Base-by-base conservation (phyloP, 331 rosid genomes). In the Prunus yedoensis region DNA sequence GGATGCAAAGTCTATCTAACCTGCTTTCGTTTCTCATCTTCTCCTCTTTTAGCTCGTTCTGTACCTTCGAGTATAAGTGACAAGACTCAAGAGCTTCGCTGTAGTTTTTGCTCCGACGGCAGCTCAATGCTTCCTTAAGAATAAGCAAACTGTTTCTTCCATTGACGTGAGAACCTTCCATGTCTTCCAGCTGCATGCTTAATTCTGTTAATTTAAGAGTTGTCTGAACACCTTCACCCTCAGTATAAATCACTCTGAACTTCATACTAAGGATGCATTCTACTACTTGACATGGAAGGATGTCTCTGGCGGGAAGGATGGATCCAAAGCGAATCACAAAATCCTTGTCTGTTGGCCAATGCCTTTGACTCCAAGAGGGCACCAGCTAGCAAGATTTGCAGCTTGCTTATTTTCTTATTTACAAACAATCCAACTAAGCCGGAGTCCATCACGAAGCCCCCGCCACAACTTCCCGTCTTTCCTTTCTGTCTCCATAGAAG, bases 291-390 rank as follows among this genome's bases (percentile, higher is more conserved):
- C 92, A 89, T 21, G 96, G 95, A 80, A 93, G 90, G 78, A 91
- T 84, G 87, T 88, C 92, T 69, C 78, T 88, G 0, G 96, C 97
- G 2, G 98, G 88, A 35, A 93, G 90, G 76, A 93, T 80, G 15
- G 97, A 93, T 53, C 96, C 97, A 12, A 93, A 93, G 4, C 96
- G 96, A 38, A 93, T 78, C 57, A 89, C 88, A 38, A 91, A 91
- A 68, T 91, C 98, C 76, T 81, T 86, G 66, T 93, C 98, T 1
- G 98, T 93, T 2, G 98, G 98, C 98, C 98, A 93, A 77, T 93
- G 96, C 72, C 98, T 83, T 61, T 88, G 96, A 71, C 98, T 4
- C 93, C 93, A 13, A 93, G 85, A 74, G 98, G 96, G 72, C 88
- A 84, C 97, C 98, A 93, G 83, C 98, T 87, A 52, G 98, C 90